phyloP scores from a whole-genome alignment of 306 rosid genomes.

The Medicago lupulina region DNA sequence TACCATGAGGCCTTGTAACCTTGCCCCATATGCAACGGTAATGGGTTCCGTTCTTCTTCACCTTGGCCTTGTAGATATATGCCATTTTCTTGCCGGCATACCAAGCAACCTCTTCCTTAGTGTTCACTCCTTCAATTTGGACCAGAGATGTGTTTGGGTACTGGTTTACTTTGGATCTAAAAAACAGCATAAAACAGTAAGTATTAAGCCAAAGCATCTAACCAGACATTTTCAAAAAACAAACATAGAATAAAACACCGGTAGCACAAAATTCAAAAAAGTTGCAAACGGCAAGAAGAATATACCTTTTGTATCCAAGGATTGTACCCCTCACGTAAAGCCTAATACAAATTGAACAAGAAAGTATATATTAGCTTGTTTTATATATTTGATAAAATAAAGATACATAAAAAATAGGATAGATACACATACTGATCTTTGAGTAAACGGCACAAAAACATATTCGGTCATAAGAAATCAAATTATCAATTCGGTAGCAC shows the following conservation, averaged over 20 bases:
- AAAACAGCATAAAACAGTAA: neutral
- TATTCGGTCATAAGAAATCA: neutral
- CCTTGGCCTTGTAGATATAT: conserved; percentile 92
- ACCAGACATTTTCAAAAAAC: conserved; percentile 10
- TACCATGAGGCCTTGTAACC: conserved; percentile 87
- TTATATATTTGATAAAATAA: neutral
- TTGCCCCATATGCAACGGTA: conserved; percentile 97
- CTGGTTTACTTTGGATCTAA: conserved; percentile 89
- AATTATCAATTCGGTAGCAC: neutral
- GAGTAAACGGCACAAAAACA: neutral
- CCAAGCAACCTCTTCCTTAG: conserved; percentile 92
- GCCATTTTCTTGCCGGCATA: conserved; percentile 88
- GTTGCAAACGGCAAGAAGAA: neutral
- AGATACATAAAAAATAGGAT: neutral
- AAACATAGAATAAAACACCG: neutral
- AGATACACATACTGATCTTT: neutral
- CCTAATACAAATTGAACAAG: conserved; percentile 40
- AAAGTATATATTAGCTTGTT: conserved; percentile 4
- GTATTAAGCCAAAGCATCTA: neutral
- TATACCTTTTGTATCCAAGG: conserved; percentile 95
- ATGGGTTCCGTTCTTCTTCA: conserved; percentile 84
- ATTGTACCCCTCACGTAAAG: conserved; percentile 88
- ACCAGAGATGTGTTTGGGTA: conserved; percentile 85
- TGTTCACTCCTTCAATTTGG: conserved; percentile 94
- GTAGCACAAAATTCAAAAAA: neutral